Evolutionary conservation across 129 eudicot species (phyloP).

Genomic region (Escallonia rubra): DNA sequence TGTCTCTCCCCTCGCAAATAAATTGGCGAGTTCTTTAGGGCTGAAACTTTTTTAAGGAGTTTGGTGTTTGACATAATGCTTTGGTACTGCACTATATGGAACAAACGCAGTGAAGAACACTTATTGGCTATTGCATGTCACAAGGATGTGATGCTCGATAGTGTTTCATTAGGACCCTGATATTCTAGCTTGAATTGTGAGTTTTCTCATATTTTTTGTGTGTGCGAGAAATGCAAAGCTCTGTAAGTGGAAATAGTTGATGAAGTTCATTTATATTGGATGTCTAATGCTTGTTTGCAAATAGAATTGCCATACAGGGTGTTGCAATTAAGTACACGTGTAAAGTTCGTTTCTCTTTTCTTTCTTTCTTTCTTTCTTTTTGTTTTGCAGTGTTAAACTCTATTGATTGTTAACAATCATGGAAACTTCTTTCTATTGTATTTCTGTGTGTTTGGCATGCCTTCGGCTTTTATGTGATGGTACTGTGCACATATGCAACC

Average conservation of each 20-base stretch:
- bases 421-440: not conserved
- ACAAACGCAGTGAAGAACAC: too few species aligned
- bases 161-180: not conserved
- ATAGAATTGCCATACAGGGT: too few species aligned
- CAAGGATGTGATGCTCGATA: not conserved
- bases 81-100: too few species aligned
- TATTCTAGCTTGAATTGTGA: not conserved
- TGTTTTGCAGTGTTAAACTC: not conserved
- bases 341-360: not conserved
- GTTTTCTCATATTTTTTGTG: not conserved
- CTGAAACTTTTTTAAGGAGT: too few species aligned
- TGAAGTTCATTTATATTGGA: too few species aligned
- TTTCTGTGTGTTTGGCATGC: not conserved
- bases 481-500: not conserved
- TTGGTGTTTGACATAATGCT: too few species aligned
- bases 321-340: not conserved
- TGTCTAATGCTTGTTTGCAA: too few species aligned
- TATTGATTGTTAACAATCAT: not conserved
- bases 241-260: not conserved
- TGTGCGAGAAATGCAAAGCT: not conserved
- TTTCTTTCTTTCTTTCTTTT: not conserved
- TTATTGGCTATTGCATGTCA: too few species aligned
- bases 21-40: too few species aligned
- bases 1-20: not conserved
- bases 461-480: not conserved